Evolutionary conservation across 768 basidiomycete genomes (phyloP).

Genomic region (Lactarius tabidus): DNA sequence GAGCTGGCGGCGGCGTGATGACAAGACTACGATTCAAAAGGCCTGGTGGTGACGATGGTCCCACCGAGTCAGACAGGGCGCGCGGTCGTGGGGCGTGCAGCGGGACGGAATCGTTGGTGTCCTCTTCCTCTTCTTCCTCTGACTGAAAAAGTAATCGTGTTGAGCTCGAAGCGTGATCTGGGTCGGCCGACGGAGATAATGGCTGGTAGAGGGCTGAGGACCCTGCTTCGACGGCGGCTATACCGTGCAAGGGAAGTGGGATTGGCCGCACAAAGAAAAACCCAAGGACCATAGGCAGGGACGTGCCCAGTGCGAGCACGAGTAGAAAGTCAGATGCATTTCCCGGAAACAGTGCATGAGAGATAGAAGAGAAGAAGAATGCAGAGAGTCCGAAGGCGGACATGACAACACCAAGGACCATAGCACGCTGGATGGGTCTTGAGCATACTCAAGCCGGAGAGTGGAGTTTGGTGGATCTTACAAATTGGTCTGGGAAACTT

Average conservation of each 20-base stretch:
- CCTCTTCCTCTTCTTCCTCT: slow-evolving; percentile 10
- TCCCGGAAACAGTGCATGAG: slow-evolving; percentile 68
- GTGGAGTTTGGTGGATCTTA: slow-evolving; percentile 35
- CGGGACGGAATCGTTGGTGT: neutral
- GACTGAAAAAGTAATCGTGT: slow-evolving; percentile 12
- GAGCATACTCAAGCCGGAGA: neutral
- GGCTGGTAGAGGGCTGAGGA: slow-evolving; percentile 22
- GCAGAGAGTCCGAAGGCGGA: slow-evolving; percentile 61
- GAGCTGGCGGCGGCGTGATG: neutral
- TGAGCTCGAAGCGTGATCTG: slow-evolving; percentile 16
- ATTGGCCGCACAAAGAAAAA: slow-evolving; percentile 68
- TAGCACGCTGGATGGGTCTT: slow-evolving; percentile 52
- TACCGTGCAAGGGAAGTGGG: slow-evolving; percentile 45
- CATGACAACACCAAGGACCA: slow-evolving; percentile 40
- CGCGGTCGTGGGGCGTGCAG: neutral
- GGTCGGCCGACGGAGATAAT: slow-evolving; percentile 21
- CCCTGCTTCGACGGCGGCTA: slow-evolving; percentile 27
- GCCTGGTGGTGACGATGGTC: slow-evolving; percentile 8
- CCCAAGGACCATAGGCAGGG: slow-evolving; percentile 76
- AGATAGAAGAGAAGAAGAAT: slow-evolving; percentile 79
- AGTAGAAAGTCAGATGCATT: slow-evolving; percentile 75
- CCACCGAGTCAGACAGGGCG: slow-evolving; percentile 7
- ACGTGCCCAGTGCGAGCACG: slow-evolving; percentile 72
- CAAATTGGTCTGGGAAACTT: slow-evolving; percentile 67
- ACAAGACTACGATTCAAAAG: neutral